phyloP scores from a whole-genome alignment of 345 rosid species.

The Citrus australasica region DNA sequence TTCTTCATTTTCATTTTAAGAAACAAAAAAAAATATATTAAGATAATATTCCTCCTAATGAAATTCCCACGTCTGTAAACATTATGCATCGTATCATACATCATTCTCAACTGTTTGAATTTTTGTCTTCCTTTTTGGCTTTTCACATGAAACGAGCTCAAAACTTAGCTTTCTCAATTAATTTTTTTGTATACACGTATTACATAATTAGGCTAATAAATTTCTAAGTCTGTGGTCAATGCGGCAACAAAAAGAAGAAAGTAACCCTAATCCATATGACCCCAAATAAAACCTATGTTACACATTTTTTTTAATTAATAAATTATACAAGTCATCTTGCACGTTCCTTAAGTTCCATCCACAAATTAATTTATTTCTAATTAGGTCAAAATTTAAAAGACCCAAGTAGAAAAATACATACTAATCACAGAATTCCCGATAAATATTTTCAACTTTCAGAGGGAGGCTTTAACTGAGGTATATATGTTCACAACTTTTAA shows the following conservation, averaged over 20 bases:
- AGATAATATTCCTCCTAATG: background rate
- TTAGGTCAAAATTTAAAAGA: background rate
- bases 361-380: too few relatives aligned
- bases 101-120: background rate
- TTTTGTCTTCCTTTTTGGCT: too few relatives aligned
- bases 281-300: background rate
- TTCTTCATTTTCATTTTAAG: background rate
- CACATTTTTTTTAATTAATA: background rate
- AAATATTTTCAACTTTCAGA: background rate
- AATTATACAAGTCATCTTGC: too few relatives aligned
- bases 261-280: background rate
- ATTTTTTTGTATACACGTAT: too few relatives aligned
- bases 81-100: background rate
- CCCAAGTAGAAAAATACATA: background rate
- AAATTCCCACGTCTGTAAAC: background rate
- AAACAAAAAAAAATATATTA: background rate
- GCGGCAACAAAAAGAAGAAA: background rate
- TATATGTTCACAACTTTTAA: too few relatives aligned
- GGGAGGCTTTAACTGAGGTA: background rate
- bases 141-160: constrained; percentile 6
- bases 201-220: too few relatives aligned
- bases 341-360: too few relatives aligned
- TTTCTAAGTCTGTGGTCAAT: background rate
- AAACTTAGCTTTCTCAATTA: background rate
- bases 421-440: background rate